Evolutionary conservation across 2,329 filamentous ascomycete species (phyloP), one percentile per base, ranked within the genome.

Genomic region (Exophiala sideris): DNA sequence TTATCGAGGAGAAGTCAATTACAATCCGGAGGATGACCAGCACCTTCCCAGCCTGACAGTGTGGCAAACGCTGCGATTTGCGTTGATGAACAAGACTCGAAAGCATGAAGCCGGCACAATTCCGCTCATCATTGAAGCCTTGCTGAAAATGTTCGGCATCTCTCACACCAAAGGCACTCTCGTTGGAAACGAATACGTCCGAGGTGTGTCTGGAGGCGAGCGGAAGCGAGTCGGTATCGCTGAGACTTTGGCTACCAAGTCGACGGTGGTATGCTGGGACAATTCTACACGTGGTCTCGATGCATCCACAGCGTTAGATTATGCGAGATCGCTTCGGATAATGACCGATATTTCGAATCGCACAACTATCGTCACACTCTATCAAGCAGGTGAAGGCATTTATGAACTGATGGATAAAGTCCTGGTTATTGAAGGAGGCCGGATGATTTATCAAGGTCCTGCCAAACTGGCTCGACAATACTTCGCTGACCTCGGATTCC

Each of bases 261-360:
- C 84, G 0, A 84, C 85, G 0, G 84, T 91, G 1, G 83, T 88
- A 33, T 86, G 84, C 58, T 91, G 87, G 86, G 88, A 92, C 62
- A 92, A 92, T 68, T 86, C 82, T 0, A 92, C 88, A 0, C 78
- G 88, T 45, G 89, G 89, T n/a, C 74, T 92, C 0, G 88, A 94
- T 66, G 85, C 87, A 1, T 88, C 84, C 1, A 91, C 88, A 0
- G 89, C 88, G 3, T 76, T 91, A 3, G 88, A 91, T 64, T 92
- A 89, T 62, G 86, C 85, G 8, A 85, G 84, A 53, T 85, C 82
- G 1, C 73, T 87, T 2, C 79, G 84, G 11, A 79, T 85, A 54
- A 88, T 91, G 82, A 91, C 89, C 3, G 86, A 91, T 57, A 81
- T 91, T 57, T 85, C 80, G 65, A 83, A 88, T 61, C 80, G 85